Percentiles rank a stretch among this genome's conserved stretches.
Evolutionary conservation across 2,329 filamentous ascomycete species (phyloP).

Genomic region (Fusarium pseudograminearum): DNA sequence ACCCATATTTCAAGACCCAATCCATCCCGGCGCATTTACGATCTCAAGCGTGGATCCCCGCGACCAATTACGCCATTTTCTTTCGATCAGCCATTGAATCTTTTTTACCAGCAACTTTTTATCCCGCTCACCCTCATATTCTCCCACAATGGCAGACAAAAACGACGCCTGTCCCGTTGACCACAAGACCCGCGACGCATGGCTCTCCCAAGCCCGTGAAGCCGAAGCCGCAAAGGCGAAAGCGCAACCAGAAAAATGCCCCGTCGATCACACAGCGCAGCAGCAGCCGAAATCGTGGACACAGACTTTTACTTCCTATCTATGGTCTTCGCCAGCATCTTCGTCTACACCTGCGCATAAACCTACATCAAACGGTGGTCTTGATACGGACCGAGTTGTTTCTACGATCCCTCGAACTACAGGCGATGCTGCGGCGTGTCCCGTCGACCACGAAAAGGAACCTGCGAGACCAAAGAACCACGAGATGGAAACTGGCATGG

Average conservation of each 20-base stretch:
- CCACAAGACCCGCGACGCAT: slow-evolving; percentile 86
- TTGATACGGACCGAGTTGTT: slow-evolving; percentile 77
- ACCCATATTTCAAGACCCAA: slow-evolving; percentile 42
- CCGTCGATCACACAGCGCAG: slow-evolving; percentile 51
- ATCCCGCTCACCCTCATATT: neutral
- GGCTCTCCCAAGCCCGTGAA: slow-evolving; percentile 77
- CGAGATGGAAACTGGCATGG: slow-evolving; percentile 81
- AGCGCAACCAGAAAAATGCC: slow-evolving; percentile 47
- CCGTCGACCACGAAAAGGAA: slow-evolving; percentile 54
- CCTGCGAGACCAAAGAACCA: slow-evolving; percentile 69
- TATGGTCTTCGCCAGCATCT: slow-evolving; percentile 54
- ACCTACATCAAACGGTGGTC: slow-evolving; percentile 45
- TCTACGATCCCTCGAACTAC: slow-evolving; percentile 81
- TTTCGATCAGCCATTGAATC: slow-evolving; percentile 7
- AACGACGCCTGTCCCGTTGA: slow-evolving; percentile 82
- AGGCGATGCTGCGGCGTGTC: slow-evolving; percentile 52
- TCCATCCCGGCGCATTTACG: slow-evolving; percentile 42
- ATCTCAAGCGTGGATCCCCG: slow-evolving; percentile 17
- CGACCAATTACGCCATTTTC: slow-evolving; percentile 41
- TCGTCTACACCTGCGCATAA: slow-evolving; percentile 19
- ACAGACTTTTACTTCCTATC: slow-evolving; percentile 56
- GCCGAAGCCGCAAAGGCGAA: slow-evolving; percentile 56
- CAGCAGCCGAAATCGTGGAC: slow-evolving; percentile 57
- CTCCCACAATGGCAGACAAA: slow-evolving; percentile 47
- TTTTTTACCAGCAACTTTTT: neutral